Conservation (phyloP, 192 early-diverging fungal genomes). For the Coemansia sp. region DNA sequence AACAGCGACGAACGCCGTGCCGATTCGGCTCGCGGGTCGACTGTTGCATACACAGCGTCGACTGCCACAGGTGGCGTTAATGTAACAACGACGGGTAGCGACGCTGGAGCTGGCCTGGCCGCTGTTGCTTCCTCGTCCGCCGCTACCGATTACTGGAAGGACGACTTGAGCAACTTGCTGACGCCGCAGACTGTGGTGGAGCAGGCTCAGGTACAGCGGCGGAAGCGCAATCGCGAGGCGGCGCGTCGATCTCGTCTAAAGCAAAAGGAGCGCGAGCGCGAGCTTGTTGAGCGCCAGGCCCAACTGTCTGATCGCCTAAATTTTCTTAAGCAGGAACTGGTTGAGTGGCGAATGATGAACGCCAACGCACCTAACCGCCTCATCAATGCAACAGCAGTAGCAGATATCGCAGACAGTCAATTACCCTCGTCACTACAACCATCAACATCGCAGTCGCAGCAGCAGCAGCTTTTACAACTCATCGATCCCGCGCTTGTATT, state of each 20-base stretch:
- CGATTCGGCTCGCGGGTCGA: neutral
- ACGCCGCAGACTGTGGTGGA: conserved; percentile 40
- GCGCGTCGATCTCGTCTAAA: conserved; percentile 47
- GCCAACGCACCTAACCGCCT: neutral
- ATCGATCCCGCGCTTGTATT: conserved; percentile 23
- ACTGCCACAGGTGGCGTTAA: neutral
- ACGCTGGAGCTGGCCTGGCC: neutral
- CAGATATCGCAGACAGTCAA: neutral
- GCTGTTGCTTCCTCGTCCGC: neutral
- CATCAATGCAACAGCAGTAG: neutral
- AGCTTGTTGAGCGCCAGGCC: conserved; percentile 31
- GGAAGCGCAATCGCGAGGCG: conserved; percentile 48
- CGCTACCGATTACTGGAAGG: conserved; percentile 23
- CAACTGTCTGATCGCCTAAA: conserved; percentile 23
- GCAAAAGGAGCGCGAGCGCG: conserved; percentile 37
- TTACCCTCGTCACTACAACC: neutral
- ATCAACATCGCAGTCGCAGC: neutral
- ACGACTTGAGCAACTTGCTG: conserved; percentile 36
- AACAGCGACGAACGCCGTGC: neutral
- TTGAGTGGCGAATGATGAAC: conserved; percentile 46
- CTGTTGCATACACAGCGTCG: neutral
- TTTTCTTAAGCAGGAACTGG: conserved; percentile 32
- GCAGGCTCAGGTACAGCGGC: conserved; percentile 35
- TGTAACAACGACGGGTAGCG: neutral
- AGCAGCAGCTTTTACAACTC: conserved; percentile 1